Evolutionary conservation across 768 basidiomycete species (phyloP).

Genomic region (Candolleomyces efflorescens): DNA sequence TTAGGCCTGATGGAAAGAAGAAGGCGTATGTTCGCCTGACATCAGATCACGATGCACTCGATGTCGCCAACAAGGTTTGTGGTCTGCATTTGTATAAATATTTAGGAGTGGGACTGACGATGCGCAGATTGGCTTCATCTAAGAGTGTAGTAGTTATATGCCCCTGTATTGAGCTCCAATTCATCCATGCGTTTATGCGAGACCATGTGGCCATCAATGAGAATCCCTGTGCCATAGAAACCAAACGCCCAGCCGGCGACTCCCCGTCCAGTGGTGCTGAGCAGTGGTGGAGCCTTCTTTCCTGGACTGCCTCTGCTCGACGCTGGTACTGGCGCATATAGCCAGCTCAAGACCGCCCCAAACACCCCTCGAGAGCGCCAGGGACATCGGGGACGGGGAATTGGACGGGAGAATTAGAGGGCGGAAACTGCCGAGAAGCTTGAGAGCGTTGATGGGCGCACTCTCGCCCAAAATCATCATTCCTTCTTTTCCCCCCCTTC

Average conservation of each 20-base stretch:
- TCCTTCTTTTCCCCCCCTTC: conserved; percentile 9
- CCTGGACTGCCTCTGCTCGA: no score
- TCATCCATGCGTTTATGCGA: not conserved
- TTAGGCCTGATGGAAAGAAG: conserved; percentile 96
- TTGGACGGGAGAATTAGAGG: not conserved
- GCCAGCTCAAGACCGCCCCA: not conserved
- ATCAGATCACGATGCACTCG: conserved; percentile 93
- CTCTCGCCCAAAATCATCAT: not conserved
- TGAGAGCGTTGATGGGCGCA: conserved; percentile 1
- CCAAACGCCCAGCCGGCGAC: no score
- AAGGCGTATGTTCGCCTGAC: conserved; percentile 98
- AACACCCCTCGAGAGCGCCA: not conserved
- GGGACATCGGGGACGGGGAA: conserved; percentile 3
- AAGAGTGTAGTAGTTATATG: conserved; percentile 22
- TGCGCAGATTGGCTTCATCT: conserved; percentile 89
- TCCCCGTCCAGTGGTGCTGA: no score
- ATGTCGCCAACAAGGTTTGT: conserved; percentile 92
- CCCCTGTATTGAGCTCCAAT: not conserved
- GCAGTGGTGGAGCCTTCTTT: no score
- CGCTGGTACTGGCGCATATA: no score
- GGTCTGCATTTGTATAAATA: not conserved
- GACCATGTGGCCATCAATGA: not conserved
- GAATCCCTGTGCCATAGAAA: no score
- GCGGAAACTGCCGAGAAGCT: conserved; percentile 3
- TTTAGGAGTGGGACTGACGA: conserved; percentile 2